Evolutionary conservation across 257 asterid species (phyloP).

Genomic region (Rhazya stricta): DNA sequence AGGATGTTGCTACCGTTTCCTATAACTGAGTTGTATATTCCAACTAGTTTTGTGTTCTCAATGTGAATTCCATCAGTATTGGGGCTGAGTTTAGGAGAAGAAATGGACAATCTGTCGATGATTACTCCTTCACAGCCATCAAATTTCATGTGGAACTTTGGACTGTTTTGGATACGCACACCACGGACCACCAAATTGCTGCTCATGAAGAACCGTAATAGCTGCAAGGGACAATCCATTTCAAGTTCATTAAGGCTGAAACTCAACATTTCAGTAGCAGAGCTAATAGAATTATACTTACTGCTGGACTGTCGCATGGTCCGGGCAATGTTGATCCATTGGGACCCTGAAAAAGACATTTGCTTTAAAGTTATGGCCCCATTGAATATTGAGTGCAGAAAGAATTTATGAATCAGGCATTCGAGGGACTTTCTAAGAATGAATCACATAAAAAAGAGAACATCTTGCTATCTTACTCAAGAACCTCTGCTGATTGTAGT

Average conservation of each 20-base stretch:
- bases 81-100: conserved; percentile 90
- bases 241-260: background rate
- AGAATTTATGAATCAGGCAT: no score
- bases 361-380: background rate
- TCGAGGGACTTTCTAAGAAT: background rate
- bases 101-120: conserved; percentile 58
- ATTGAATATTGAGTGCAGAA: background rate
- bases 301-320: conserved; percentile 97
- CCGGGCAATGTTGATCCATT: conserved; percentile 88
- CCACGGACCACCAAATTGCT: conserved; percentile 65
- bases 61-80: conserved; percentile 93
- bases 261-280: background rate
- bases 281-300: conserved; percentile 26
- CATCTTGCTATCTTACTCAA: background rate
- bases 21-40: conserved; percentile 73
- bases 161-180: conserved; percentile 74
- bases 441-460: background rate
- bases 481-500: background rate
- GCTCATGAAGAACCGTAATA: conserved; percentile 88
- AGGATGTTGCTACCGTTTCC: conserved; percentile 46
- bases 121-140: conserved; percentile 77
- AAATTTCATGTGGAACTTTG: conserved; percentile 83
- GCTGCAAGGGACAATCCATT: conserved; percentile 31
- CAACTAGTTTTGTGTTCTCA: conserved; percentile 67
- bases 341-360: conserved; percentile 66